Conservation (phyloP, 2,329 filamentous ascomycete genomes). For the Trichoderma sp. region DNA sequence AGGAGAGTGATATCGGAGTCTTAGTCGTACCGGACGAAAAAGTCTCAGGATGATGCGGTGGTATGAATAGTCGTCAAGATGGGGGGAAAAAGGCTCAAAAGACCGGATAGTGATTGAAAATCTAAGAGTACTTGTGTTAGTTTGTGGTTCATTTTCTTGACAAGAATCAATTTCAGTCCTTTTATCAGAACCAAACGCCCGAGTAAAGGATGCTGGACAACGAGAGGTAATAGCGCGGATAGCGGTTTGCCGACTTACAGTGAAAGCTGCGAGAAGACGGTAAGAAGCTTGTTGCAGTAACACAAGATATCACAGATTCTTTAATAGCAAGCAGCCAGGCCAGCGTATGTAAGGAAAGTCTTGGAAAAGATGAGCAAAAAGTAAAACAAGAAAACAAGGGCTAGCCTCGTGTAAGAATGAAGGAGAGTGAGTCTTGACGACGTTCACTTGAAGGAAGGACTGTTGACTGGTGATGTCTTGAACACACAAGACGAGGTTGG, state of each 20-base stretch:
- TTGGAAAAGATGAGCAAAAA: conserved; percentile 8
- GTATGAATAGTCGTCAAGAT: conserved; percentile 39
- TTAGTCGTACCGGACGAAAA: conserved; percentile 42
- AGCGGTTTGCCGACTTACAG: conserved; percentile 15
- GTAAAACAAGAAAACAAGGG: conserved; percentile 39
- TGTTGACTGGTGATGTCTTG: conserved; percentile 28
- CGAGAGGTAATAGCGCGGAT: not conserved
- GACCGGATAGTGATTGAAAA: conserved; percentile 13
- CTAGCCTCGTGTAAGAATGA: conserved; percentile 41
- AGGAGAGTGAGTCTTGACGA: conserved; percentile 42
- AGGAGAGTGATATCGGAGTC: conserved; percentile 24
- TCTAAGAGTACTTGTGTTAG: not conserved
- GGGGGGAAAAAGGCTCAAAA: conserved; percentile 10
- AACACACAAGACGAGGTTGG: conserved; percentile 24
- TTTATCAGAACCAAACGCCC: not conserved
- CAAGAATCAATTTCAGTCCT: not conserved
- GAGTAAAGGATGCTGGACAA: not conserved
- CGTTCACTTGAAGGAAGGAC: conserved; percentile 33
- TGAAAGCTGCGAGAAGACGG: conserved; percentile 20
- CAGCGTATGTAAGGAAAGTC: conserved; percentile 10
- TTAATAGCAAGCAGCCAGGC: conserved; percentile 26
- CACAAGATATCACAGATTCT: conserved; percentile 29
- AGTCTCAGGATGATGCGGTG: conserved; percentile 29
- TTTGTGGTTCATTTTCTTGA: not conserved
- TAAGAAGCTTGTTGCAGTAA: conserved; percentile 17